Base-by-base conservation (phyloP, 345 rosid genomes). In the Noccaea caerulescens region DNA sequence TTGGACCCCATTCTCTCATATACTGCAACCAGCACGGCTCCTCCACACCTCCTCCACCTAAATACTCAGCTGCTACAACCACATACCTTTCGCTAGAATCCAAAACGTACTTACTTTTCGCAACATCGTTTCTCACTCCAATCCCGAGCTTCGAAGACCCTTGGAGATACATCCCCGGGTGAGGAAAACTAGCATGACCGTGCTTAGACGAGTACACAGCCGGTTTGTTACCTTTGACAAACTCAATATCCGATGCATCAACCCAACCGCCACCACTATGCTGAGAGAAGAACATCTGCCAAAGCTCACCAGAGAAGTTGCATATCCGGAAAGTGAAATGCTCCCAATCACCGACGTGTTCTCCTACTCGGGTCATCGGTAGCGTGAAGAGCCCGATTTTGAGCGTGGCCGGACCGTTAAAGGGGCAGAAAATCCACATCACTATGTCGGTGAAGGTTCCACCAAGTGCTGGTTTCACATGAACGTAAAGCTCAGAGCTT, bases 1-100 rank as follows among this genome's bases (percentile, higher is more conserved):
- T 82, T 1, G 98, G 98, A 51, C 97, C 98, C 98, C 98, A 93
- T 44, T 93, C 91, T 80, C 97, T 88, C 98, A 93, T 93, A 55
- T 82, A 93, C 73, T 88, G 88, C 78, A 90, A 76, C 98, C 98
- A 93, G 51, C 79, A 78, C 27, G 97, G 97, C 76, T 93, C 97
- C 5, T 34, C 11, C 12, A 90, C 81, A 38, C 51, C 85, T 72
- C 80, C 87, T 42, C 76, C 75, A 6, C 90, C 89, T 10, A 93
- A 88, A 64, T 85, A 88, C 87, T 90, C 98, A 0, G 92, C 97
- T 11, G 97, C 87, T 61, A 93, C 53, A 3, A 90, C 80, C 74
- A 65, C 77, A 73, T 90, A 93, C 79, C 66, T 87, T n/a, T 60
- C 43, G 80, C 91, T 90, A 4, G 97, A 90, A 63, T 93, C 98